These are phyloP conservation scores for Chaetomium cochliodes DNA, from an alignment of 495 filamentous ascomycete genomes.

Conservation along the genomic window DNA sequence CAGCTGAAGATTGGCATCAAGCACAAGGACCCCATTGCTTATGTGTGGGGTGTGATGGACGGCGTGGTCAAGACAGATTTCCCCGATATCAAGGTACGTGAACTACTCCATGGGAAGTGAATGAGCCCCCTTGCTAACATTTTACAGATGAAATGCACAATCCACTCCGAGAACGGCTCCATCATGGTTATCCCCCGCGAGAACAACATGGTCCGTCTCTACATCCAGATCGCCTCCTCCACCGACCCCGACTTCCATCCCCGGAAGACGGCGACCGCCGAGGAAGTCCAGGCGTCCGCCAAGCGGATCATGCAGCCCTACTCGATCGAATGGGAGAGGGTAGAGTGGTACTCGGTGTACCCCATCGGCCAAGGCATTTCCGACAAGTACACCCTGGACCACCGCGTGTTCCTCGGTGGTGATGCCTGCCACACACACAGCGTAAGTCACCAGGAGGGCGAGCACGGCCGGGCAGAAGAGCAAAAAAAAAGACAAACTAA, in stretches of 20 bases:
- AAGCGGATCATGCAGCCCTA: conserved; percentile 67
- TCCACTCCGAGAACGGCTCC: conserved; percentile 66
- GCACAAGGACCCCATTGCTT: conserved; percentile 62
- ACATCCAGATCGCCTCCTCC: conserved; percentile 70
- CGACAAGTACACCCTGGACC: conserved; percentile 62
- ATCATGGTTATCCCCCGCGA: conserved; percentile 77
- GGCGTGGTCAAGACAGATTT: conserved; percentile 74
- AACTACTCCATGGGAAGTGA: neutral
- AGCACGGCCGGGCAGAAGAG: neutral
- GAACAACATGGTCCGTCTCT: conserved; percentile 69
- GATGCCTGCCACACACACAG: conserved; percentile 85
- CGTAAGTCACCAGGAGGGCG: conserved; percentile 38
- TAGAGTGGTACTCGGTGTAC: conserved; percentile 69
- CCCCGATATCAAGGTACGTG: conserved; percentile 63
- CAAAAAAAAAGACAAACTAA: neutral
- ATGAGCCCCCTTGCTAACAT: conserved; percentile 27
- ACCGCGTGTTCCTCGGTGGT: conserved; percentile 73
- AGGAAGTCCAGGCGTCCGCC: conserved; percentile 65
- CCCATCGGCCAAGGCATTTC: conserved; percentile 74
- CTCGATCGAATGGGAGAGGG: conserved; percentile 64
- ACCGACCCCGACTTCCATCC: conserved; percentile 62
- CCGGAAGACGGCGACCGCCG: conserved; percentile 60
- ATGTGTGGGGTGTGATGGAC: conserved; percentile 77
- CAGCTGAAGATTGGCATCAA: conserved; percentile 61
- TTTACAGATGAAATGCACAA: conserved; percentile 81